Conservation (phyloP, 1,139 yeast genomes). For the Geotrichum cucujoidarum region DNA sequence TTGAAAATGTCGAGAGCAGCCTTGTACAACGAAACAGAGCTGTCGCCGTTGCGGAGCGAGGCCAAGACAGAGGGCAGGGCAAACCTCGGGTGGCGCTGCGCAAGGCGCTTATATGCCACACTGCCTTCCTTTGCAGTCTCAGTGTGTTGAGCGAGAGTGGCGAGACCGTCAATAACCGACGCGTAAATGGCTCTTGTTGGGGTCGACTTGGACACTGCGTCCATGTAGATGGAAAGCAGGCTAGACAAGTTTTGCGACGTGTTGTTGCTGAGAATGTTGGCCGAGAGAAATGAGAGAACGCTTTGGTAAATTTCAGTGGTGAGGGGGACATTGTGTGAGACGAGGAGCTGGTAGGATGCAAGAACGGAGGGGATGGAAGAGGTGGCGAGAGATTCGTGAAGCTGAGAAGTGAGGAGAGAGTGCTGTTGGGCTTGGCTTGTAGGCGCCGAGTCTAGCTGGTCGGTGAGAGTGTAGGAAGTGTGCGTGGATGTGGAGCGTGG, state of each 20-base stretch:
- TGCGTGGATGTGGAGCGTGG: conserved; percentile 2
- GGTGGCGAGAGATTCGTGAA: conserved; percentile 1
- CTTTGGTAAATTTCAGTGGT: conserved; percentile 1
- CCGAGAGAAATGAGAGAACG: conserved; percentile 3
- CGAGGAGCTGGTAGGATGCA: conserved; percentile 11
- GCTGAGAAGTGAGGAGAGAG: not conserved
- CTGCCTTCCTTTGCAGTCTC: conserved; percentile 6
- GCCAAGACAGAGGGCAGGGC: conserved; percentile 16
- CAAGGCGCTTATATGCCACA: conserved; percentile 17
- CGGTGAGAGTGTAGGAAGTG: not conserved
- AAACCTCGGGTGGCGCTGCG: conserved; percentile 11
- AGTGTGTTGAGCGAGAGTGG: conserved; percentile 27
- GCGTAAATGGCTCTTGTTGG: conserved; percentile 30
- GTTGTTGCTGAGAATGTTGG: conserved; percentile 3
- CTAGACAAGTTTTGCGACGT: conserved; percentile 6
- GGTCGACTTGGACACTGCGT: conserved; percentile 10
- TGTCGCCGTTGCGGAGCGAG: conserved; percentile 19
- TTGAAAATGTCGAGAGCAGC: conserved; percentile 30
- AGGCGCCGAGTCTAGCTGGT: no score
- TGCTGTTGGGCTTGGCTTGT: not conserved
- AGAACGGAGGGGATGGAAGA: conserved; percentile 8
- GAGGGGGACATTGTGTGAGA: conserved; percentile 3
- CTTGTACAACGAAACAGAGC: conserved; percentile 25
- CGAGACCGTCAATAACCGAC: conserved; percentile 30
- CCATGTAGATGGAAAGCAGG: conserved; percentile 12